Base-by-base conservation (phyloP, 2,329 filamentous ascomycete genomes). In the Mycosphaerella sp. region DNA sequence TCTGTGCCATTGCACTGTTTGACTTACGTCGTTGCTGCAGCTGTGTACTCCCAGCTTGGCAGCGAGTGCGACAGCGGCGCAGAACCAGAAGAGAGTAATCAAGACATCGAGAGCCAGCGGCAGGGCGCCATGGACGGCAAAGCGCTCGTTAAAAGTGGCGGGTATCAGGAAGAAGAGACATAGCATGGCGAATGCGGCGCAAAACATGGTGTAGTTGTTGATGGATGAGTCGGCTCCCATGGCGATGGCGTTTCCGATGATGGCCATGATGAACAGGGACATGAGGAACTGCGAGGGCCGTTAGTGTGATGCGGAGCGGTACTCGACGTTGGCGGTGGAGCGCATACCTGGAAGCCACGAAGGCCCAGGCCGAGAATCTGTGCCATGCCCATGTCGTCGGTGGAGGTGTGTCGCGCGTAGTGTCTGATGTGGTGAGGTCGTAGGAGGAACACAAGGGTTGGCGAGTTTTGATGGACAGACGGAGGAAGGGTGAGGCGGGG, bases 21-120 rank as follows among this genome's bases (percentile, higher is more conserved):
- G 21, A 73, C 78, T 61, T 73, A 82, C 80, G 45, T 49, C 17
- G 65, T 83, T 80, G 62, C 75, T 74, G 73, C 87, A 92, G 77
- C 86, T 83, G 67, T 83, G 81, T 6, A 79, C 81, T n/a, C 74
- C 71, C 7, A 91, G 78, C 70, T 84, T 83, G 23, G 85, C 84
- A 4, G 87, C 80, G 41, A 88, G 77, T 8, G 87, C 86, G 56
- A 91, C 77, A 58, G 80, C 86, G 53, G 75, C 80, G 69, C 87
- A 83, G 65, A 90, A 82, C 61, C 81, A 84, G 75, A 91, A 86
- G 51, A 90, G 68, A 2, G 79, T 75, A 50, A 82, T 80, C 32
- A 82, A 63, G 10, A 66, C 73, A 70, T 89, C 85, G 46, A 85
- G 69, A 11, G 70, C 74, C 34, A 84, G 67, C 53, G 80, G 70